Evolutionary conservation across 768 basidiomycete genomes (phyloP).

Genomic region (Mycena chlorophos): DNA sequence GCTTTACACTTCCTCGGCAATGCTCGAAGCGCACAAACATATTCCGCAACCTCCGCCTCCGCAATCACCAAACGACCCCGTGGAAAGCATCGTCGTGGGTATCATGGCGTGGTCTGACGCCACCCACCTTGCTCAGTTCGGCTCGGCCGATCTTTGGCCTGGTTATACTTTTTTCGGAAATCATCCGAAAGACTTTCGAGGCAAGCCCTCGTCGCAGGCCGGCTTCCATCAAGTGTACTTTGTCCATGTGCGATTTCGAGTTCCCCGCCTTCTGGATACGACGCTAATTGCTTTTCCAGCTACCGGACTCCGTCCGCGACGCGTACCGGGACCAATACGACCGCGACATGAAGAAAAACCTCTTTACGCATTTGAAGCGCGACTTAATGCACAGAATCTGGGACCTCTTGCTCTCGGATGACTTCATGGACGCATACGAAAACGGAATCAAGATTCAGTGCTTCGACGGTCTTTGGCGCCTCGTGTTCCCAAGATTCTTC

Average conservation of each 20-base stretch:
- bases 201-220: background rate
- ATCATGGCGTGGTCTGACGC: slow-evolving; percentile 29
- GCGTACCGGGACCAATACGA: background rate
- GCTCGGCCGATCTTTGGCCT: slow-evolving; percentile 17
- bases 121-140: slow-evolving; percentile 25
- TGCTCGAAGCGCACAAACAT: slow-evolving; percentile 15
- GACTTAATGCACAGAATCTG: slow-evolving; percentile 29
- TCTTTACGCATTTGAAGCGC: slow-evolving; percentile 3
- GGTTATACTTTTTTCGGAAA: too few species aligned
- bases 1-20: slow-evolving; percentile 15
- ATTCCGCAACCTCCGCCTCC: slow-evolving; percentile 7
- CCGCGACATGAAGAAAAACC: background rate
- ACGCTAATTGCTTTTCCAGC: background rate
- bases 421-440: slow-evolving; percentile 26
- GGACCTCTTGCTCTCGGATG: slow-evolving; percentile 23
- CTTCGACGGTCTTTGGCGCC: slow-evolving; percentile 23
- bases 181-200: too few species aligned
- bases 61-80: background rate
- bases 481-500: slow-evolving; percentile 28
- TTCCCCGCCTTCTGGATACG: background rate
- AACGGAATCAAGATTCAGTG: slow-evolving; percentile 26
- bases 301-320: background rate
- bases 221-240: slow-evolving; percentile 2
- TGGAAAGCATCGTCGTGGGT: slow-evolving; percentile 19
- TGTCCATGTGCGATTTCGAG: background rate